Evolutionary conservation across 2,329 filamentous ascomycete genomes (phyloP), one percentile per base, ranked within the genome.

Genomic region (Xylaria sp.): DNA sequence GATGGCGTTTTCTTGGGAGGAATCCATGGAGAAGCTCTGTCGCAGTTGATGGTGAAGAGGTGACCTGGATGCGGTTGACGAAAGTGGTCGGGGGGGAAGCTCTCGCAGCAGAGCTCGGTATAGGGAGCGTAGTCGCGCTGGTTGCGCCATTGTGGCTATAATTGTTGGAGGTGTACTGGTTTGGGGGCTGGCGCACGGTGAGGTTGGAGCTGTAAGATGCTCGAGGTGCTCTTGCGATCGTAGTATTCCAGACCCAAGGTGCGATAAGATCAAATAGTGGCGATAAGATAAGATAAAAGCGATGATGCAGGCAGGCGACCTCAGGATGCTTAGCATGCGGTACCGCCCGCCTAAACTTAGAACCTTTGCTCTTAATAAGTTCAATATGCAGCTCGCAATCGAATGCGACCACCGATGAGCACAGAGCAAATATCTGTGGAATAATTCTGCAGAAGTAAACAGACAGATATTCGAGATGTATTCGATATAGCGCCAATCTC

Each of bases 51-150:
- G 76, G 78, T 94, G 90, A 14, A 96, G 80, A 2, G 88, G 86
- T 0, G 92, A 89, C 40, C 89, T 88, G 23, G 82, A 14, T 50
- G 62, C 78, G 63, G 78, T 71, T 60, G 80, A 78, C 67, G 85
- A 82, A 71, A 86, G 76, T 2, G 84, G 82, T 5, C 89, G 89
- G 7, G 90, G 86, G 1, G 94, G 94, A 8, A 97, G 88, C 80
- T 97, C 93, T 77, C 94, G 92, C 59, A 98, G 87, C 73, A 97
- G 83, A 43, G 89, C 86, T 72, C 94, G 92, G 84, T 98, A 98
- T 74, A 97, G 84, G 37, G 92, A 87, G 72, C 92, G 92, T 43
- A 91, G 76, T 40, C 81, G 80, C 42, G 84, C 75, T 65, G 82
- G 76, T 60, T 72, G 76, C 1, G 79, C 72, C 70, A 77, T 78